Evolutionary conservation across 345 rosid genomes (phyloP).

Genomic region (Citrus sinensis): DNA sequence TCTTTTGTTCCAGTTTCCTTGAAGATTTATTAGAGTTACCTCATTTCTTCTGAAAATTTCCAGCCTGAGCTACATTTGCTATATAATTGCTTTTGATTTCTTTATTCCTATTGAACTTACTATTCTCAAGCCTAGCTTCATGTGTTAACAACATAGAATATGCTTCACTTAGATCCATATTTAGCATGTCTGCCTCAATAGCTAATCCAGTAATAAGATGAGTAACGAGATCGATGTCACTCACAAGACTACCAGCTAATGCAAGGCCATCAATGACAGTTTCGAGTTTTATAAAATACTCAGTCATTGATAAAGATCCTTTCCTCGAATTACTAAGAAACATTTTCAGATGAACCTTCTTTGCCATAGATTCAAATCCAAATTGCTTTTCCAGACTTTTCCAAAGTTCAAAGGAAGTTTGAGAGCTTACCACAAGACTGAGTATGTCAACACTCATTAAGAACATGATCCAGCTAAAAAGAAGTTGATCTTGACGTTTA

Average conservation of each 20-base stretch:
- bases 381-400: too few relatives aligned
- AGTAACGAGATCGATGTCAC: background rate
- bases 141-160: too few relatives aligned
- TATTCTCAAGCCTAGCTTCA: too few relatives aligned
- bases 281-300: background rate
- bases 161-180: too few relatives aligned
- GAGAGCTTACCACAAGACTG: background rate
- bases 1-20: too few relatives aligned
- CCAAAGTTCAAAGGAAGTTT: background rate
- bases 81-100: too few relatives aligned
- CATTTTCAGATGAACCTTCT: too few relatives aligned
- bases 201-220: background rate
- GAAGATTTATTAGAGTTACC: too few relatives aligned
- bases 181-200: background rate
- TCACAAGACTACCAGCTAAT: background rate
- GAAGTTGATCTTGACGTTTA: too few relatives aligned
- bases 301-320: background rate
- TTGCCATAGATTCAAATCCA: background rate
- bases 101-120: too few relatives aligned
- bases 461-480: background rate
- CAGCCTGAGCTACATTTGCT: too few relatives aligned
- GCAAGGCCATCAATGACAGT: background rate
- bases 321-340: background rate
- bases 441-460: too few relatives aligned
- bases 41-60: background rate